Conservation (phyloP, 108 stramenopile species). For the Skeletonema tropicum region DNA sequence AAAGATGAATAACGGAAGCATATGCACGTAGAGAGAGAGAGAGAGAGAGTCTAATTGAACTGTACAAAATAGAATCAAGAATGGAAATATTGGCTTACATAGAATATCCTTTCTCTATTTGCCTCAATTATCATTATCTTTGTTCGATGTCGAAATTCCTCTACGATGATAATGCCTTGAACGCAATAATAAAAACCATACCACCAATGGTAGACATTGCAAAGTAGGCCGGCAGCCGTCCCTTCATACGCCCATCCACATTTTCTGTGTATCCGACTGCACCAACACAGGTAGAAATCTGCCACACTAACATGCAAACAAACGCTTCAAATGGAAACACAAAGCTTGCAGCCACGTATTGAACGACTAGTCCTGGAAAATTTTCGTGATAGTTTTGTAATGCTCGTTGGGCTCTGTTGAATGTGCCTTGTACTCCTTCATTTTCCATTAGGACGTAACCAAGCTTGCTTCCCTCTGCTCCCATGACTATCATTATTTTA, state of each 20-base stretch:
- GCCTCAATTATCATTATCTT: too few relatives aligned
- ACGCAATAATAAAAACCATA: background rate
- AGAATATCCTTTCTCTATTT: too few relatives aligned
- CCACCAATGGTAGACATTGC: background rate
- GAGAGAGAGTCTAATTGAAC: background rate
- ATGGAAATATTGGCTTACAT: too few relatives aligned
- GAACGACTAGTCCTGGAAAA: slow-evolving; percentile 16
- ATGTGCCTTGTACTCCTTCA: slow-evolving; percentile 17
- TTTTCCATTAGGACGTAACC: slow-evolving; percentile 40
- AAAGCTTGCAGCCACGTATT: slow-evolving; percentile 15
- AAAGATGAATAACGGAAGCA: background rate
- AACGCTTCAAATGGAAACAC: slow-evolving; percentile 22
- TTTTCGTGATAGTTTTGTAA: slow-evolving; percentile 27
- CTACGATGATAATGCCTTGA: background rate
- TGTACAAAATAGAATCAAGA: too few relatives aligned
- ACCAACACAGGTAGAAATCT: background rate
- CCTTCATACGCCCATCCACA: background rate
- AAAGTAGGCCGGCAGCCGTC: background rate
- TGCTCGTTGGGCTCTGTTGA: slow-evolving; percentile 36
- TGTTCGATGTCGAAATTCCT: background rate
- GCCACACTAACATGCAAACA: background rate
- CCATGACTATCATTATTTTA: background rate
- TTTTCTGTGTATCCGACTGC: background rate
- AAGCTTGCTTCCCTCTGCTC: slow-evolving; percentile 16
- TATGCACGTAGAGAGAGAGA: background rate